These are phyloP conservation scores for Inga laurina DNA, from an alignment of 306 rosid species.

Conservation along the genomic window DNA sequence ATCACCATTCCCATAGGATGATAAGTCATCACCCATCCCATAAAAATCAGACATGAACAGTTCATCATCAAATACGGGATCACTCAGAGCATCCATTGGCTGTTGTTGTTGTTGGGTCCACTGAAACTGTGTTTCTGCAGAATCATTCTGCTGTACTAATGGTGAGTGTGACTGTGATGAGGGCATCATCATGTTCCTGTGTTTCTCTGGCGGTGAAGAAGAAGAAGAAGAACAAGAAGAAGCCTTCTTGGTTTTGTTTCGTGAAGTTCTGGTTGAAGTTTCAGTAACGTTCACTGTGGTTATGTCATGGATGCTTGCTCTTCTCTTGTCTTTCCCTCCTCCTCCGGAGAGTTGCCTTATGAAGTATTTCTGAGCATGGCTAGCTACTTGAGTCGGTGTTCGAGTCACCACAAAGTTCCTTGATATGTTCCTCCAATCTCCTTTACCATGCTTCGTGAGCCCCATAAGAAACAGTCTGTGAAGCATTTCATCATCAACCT, in stretches of 20 bases:
- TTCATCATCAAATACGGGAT: background rate
- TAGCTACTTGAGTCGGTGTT: slow-evolving; percentile 94
- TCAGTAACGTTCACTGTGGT: slow-evolving; percentile 80
- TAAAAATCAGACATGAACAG: background rate
- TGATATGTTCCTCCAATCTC: slow-evolving; percentile 96
- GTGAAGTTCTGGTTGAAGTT: slow-evolving; percentile 40
- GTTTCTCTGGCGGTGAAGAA: slow-evolving; percentile 33
- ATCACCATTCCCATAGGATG: background rate
- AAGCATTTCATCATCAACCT: slow-evolving; percentile 14
- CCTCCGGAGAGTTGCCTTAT: slow-evolving; percentile 74
- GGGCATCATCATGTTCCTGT: background rate
- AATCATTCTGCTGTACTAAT: background rate
- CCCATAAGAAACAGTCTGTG: slow-evolving; percentile 83
- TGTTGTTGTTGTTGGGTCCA: background rate
- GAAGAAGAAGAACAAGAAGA: background rate
- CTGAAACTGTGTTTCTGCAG: background rate
- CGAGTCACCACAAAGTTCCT: slow-evolving; percentile 72
- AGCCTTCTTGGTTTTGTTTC: slow-evolving; percentile 44
- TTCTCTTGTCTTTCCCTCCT: slow-evolving; percentile 88
- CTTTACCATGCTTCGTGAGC: slow-evolving; percentile 82
- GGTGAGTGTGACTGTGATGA: background rate
- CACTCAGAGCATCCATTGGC: background rate
- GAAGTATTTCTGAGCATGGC: slow-evolving; percentile 97
- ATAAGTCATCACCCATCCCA: background rate
- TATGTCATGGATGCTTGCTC: slow-evolving; percentile 97